phyloP scores from a whole-genome alignment of 768 basidiomycete species.

The Ramaria rubella region DNA sequence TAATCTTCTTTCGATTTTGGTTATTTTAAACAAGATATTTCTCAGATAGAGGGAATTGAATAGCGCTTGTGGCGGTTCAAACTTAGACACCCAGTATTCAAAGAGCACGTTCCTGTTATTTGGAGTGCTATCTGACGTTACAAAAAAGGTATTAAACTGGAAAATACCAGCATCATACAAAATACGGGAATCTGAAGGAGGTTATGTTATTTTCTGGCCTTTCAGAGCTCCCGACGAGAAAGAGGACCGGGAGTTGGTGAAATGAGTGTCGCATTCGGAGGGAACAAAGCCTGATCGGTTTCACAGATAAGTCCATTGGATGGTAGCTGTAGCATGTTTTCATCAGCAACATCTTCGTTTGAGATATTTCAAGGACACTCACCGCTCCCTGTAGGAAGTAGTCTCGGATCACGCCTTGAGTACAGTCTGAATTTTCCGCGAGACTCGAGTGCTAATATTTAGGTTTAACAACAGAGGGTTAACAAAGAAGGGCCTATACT shows the following conservation, averaged over 20 bases:
- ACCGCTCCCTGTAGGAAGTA: constrained; percentile 8
- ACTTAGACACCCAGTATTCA: too few species aligned
- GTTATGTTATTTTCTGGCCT: too few species aligned
- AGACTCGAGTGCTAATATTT: background rate
- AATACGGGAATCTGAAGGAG: too few species aligned
- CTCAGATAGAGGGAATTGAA: too few species aligned
- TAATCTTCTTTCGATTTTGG: too few species aligned
- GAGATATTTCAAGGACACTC: background rate
- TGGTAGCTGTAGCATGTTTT: background rate
- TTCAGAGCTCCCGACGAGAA: too few species aligned
- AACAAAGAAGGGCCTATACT: background rate
- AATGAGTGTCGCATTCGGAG: background rate
- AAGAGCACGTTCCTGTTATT: too few species aligned
- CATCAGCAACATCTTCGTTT: background rate
- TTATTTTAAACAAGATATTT: too few species aligned
- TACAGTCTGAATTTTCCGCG: constrained; percentile 4
- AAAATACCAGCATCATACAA: too few species aligned
- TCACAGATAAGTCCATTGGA: background rate
- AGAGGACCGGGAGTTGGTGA: background rate
- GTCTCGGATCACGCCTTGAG: background rate
- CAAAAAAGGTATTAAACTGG: too few species aligned
- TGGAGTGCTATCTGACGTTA: too few species aligned
- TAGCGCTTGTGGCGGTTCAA: too few species aligned
- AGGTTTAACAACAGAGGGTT: background rate
- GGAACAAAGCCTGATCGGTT: constrained; percentile 3